Conservation (phyloP, 306 rosid genomes). For the Oemleria cerasiformis region DNA sequence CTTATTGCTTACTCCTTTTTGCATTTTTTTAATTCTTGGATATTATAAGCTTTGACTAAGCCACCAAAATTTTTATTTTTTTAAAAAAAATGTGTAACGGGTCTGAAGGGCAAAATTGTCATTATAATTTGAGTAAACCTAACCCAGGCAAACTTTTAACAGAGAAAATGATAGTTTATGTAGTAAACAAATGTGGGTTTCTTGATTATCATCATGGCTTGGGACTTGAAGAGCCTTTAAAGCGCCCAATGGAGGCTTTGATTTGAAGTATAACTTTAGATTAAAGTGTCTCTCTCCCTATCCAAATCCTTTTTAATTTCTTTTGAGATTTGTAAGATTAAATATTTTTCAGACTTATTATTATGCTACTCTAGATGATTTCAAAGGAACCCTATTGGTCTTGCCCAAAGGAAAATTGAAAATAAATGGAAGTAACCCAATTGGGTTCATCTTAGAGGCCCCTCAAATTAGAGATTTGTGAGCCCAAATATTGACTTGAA, state of each 20-base stretch:
- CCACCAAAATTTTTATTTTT: neutral
- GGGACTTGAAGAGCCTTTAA: slow-evolving; percentile 23
- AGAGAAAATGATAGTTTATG: slow-evolving; percentile 1
- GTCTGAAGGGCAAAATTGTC: slow-evolving; percentile 29
- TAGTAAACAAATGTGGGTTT: slow-evolving; percentile 29
- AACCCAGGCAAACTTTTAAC: neutral
- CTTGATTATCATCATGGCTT: slow-evolving; percentile 35
- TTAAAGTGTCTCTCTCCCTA: slow-evolving; percentile 24
- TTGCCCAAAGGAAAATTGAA: neutral
- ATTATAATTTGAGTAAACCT: slow-evolving; percentile 8
- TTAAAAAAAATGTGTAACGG: slow-evolving; percentile 12
- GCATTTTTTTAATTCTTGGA: slow-evolving; percentile 1
- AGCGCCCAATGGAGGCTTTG: slow-evolving; percentile 48
- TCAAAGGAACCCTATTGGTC: neutral
- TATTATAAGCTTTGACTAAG: slow-evolving; percentile 11
- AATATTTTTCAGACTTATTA: neutral
- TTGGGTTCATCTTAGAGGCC: slow-evolving; percentile 8
- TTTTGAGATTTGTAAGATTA: slow-evolving; percentile 17
- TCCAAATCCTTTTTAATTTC: slow-evolving; percentile 22
- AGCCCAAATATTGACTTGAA: slow-evolving; percentile 2
- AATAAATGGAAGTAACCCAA: neutral
- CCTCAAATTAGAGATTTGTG: slow-evolving; percentile 3
- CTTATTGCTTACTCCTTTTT: slow-evolving; percentile 1
- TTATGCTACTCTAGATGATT: neutral
- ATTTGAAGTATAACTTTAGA: slow-evolving; percentile 46